Evolutionary conservation across 805 yeast genomes (phyloP).

Genomic region (Yarrowia osloensis): DNA sequence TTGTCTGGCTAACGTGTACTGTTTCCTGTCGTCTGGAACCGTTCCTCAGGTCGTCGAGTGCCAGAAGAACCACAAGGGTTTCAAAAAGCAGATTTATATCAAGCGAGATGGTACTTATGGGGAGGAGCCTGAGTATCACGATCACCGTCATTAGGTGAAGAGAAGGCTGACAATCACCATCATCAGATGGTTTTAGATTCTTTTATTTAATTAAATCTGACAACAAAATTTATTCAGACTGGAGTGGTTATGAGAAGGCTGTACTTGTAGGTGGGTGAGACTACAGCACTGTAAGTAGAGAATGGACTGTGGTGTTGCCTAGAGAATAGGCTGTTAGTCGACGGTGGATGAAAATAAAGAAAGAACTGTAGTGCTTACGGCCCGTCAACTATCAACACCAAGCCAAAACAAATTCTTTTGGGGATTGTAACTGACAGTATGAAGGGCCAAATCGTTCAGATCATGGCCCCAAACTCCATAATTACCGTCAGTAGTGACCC

Average conservation of each 20-base stretch:
- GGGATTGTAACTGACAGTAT: neutral
- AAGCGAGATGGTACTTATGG: slow-evolving; percentile 19
- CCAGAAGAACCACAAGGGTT: slow-evolving; percentile 21
- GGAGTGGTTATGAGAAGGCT: no score
- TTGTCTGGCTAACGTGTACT: slow-evolving; percentile 46
- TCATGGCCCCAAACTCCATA: slow-evolving; percentile 9
- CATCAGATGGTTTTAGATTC: neutral
- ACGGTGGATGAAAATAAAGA: no score
- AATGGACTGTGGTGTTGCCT: no score
- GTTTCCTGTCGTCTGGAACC: slow-evolving; percentile 42
- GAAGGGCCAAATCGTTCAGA: neutral
- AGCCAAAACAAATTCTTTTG: neutral
- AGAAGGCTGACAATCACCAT: no score
- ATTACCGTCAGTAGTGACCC: neutral
- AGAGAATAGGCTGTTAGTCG: no score
- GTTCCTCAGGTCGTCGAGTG: slow-evolving; percentile 38
- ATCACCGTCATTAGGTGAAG: no score
- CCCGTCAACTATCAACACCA: neutral
- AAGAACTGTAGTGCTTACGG: no score
- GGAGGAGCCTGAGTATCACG: slow-evolving; percentile 10
- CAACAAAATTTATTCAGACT: no score
- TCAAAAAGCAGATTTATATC: slow-evolving; percentile 18
- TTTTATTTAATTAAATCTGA: neutral
- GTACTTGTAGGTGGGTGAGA: no score
- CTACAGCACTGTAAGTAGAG: no score